Evolutionary conservation across 2,329 filamentous ascomycete genomes (phyloP).

Genomic region (Neofusicoccum sp.): DNA sequence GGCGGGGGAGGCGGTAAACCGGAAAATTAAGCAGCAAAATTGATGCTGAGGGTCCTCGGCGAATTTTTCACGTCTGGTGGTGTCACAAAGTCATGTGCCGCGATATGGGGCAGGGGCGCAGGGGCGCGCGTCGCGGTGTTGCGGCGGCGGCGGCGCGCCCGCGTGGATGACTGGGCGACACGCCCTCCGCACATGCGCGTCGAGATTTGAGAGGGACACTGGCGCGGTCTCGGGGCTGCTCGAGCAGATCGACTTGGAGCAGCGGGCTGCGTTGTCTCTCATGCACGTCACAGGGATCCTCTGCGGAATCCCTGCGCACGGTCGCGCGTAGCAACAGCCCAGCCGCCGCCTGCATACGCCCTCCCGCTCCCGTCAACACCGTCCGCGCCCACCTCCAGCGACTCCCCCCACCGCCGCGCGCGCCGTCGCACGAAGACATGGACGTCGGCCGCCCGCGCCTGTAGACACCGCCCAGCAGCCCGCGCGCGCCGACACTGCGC

Average conservation of each 20-base stretch:
- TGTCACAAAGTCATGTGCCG: neutral
- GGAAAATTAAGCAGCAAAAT: neutral
- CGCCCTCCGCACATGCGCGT: neutral
- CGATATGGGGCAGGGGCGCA: no score
- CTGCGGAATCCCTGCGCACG: neutral
- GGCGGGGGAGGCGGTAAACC: constrained; percentile 22
- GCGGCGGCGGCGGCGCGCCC: neutral
- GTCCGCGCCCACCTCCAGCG: neutral
- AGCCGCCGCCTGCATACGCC: neutral
- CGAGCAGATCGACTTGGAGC: neutral
- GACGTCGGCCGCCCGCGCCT: constrained; percentile 14
- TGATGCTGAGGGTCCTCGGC: neutral
- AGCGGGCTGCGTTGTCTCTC: neutral
- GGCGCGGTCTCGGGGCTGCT: neutral
- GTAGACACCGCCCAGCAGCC: constrained; percentile 11
- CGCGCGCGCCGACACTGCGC: neutral
- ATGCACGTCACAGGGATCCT: constrained; percentile 13
- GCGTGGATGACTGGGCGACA: neutral
- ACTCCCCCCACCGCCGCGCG: neutral
- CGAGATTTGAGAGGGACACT: neutral
- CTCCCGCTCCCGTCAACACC: constrained; percentile 1
- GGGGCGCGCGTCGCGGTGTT: no score
- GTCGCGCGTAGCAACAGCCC: constrained; percentile 7
- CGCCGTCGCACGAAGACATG: constrained; percentile 8
- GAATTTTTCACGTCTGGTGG: neutral